Conservation (phyloP, 768 basidiomycete species). For the Boletus edulis region DNA sequence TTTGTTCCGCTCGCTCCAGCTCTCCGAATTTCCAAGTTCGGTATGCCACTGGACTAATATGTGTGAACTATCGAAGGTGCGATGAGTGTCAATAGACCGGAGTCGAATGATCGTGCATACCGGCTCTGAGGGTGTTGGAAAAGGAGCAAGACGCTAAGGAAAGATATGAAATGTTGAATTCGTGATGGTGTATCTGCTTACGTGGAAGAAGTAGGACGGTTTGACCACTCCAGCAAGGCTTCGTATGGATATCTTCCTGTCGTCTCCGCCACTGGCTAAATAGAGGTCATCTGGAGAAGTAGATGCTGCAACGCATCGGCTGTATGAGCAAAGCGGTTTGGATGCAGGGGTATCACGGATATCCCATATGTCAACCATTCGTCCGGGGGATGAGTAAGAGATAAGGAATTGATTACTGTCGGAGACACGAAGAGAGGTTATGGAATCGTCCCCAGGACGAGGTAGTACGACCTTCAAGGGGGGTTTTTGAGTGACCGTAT, state of each 20-base stretch:
- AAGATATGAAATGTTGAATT: background rate
- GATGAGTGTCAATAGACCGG: background rate
- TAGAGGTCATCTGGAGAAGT: constrained; percentile 4
- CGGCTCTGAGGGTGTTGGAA: background rate
- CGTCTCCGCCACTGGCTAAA: background rate
- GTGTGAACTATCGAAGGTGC: constrained; percentile 10
- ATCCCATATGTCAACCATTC: constrained; percentile 15
- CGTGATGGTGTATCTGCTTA: background rate
- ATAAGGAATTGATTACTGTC: constrained; percentile 4
- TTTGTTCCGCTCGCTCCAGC: constrained; percentile 1
- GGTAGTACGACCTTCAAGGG: background rate
- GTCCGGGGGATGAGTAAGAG: constrained; percentile 7
- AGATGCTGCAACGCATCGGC: background rate
- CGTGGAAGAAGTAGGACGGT: background rate
- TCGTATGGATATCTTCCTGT: background rate
- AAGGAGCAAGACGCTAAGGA: constrained; percentile 5
- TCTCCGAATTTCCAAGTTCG: constrained; percentile 8
- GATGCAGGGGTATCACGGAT: background rate
- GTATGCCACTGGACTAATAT: constrained; percentile 1
- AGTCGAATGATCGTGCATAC: background rate
- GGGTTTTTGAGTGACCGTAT: background rate
- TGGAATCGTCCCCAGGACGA: background rate
- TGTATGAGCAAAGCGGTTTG: background rate
- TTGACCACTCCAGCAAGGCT: background rate
- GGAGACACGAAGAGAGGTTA: constrained; percentile 6